Evolutionary conservation across 495 filamentous ascomycete species (phyloP), one percentile per base, ranked within the genome.

Genomic region (Aspergillus hancockii): DNA sequence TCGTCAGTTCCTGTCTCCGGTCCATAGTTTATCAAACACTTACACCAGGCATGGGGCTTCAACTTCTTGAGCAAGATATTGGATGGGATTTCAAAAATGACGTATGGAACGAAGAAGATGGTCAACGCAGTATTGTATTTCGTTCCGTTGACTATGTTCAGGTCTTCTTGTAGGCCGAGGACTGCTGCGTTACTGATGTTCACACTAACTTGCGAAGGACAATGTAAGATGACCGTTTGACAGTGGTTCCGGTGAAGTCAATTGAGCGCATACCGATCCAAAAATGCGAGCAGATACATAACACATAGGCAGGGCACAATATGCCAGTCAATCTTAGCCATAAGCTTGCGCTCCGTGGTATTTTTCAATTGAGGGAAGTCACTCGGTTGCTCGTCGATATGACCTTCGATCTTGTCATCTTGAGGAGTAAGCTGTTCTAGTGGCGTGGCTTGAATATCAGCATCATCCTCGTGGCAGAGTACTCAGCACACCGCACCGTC

Each of bases 81-180:
- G 51, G 89, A 91, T 3, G 93, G 94, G 52, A 98, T 94, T 70
- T 85, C 93, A 63, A 88, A 88, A 49, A 93, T 61, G 61, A 96
- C 82, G 68, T 97, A 98, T 0, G 93, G 92, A 0, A 97, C 85
- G 75, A 97, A 98, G 81, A 97, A 96, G 34, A 96, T 93, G 22
- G 85, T 86, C 58, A 96, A 75, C 0, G 89, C 90, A 14, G 83
- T 88, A 73, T 93, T 94, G 72, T 88, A 93, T 65, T 90, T 82
- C 13, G 80, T 80, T 25, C 77, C 78, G 0, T 61, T 60, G 19
- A 57, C 67, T 21, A 96, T 80, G 18, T 78, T 40, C 13, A 94
- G 73, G 40, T 95, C 88, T 12, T 76, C 62, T 51, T 80, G 79
- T n/a, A 93, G 78, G 46, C 84, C 83, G 32, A 84, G 80, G 50